Conservation (phyloP, 2,329 filamentous ascomycete genomes). For the Ciborinia camelliae region DNA sequence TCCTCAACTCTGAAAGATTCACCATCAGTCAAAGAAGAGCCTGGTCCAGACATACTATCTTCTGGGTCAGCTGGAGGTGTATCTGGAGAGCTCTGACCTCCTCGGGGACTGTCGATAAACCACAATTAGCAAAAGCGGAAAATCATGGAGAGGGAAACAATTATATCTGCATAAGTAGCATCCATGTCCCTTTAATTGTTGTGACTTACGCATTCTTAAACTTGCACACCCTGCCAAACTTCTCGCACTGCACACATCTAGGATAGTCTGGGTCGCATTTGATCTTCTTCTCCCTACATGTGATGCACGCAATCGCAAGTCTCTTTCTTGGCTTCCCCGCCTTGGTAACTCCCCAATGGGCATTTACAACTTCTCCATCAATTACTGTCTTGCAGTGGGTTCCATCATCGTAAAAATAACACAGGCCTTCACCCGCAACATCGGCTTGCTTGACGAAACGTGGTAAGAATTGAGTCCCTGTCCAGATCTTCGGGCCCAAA, state of each 20-base stretch:
- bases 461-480: slow-evolving; percentile 63
- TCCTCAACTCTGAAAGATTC: slow-evolving; percentile 34
- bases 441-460: slow-evolving; percentile 61
- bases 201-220: slow-evolving; percentile 77
- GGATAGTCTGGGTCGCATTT: slow-evolving; percentile 89
- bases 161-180: background rate
- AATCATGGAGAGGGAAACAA: background rate
- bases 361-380: slow-evolving; percentile 82
- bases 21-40: slow-evolving; percentile 33
- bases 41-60: slow-evolving; percentile 32
- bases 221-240: slow-evolving; percentile 81
- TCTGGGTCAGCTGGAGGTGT: slow-evolving; percentile 37
- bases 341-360: slow-evolving; percentile 91
- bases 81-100: slow-evolving; percentile 38
- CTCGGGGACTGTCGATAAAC: slow-evolving; percentile 33
- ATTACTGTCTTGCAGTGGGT: slow-evolving; percentile 79
- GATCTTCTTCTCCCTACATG: slow-evolving; percentile 95
- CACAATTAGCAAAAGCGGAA: slow-evolving; percentile 40
- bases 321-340: slow-evolving; percentile 90
- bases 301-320: slow-evolving; percentile 86
- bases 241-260: slow-evolving; percentile 87
- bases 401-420: slow-evolving; percentile 84
- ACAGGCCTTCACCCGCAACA: slow-evolving; percentile 73
- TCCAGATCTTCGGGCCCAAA: slow-evolving; percentile 66
- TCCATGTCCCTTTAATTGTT: background rate